Base-by-base conservation (phyloP, 2,329 filamentous ascomycete species). In the Monilinia fructicola region DNA sequence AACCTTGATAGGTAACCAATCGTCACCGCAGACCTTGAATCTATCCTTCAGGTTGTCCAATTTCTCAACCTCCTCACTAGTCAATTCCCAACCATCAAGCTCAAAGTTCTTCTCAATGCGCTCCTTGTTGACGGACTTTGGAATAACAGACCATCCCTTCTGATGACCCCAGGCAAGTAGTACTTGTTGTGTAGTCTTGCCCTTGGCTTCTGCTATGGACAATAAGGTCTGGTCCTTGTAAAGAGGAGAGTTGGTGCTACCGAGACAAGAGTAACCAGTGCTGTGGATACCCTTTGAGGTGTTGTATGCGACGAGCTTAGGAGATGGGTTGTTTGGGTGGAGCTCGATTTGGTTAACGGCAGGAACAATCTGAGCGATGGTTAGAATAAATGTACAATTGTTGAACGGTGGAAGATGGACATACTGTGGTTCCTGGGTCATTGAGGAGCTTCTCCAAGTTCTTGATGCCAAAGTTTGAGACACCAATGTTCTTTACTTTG, bases 301-400 rank as follows among this genome's bases (percentile, higher is more conserved):
- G 82, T 86, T 88, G 82, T 90, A 93, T 68, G 85, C 84, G 69
- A 93, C 81, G 50, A 93, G 86, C 80, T 92, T 92, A 61, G 89
- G 89, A n/a, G 89, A 92, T 2, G 90, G 90, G 82, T 90, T 89
- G 81, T 90, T 90, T 46, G 90, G 90, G 80, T 93, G 90, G 28
- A 93, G 83, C 79, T 93, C 91, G 76, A 92, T 85, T 79, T 95
- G 91, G 84, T 94, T 93, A 71, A 92, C 90, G 23, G 90, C 89
- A 18, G 85, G 85, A 62, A 83, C 78, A 69, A 84, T 78, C 82
- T 86, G 66, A 50, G 46, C 18, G 3, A 42, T 23, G 60, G 54
- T 59, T 42, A 48, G 54, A 67, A 35, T 65, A 28, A 18, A 44
- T 14, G 16, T 16, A 59, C 16, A n/a, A 23, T 21, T 55, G 16